Evolutionary conservation across 371 early-diverging fungal genomes (phyloP).

Genomic region (Mucor racemosus): DNA sequence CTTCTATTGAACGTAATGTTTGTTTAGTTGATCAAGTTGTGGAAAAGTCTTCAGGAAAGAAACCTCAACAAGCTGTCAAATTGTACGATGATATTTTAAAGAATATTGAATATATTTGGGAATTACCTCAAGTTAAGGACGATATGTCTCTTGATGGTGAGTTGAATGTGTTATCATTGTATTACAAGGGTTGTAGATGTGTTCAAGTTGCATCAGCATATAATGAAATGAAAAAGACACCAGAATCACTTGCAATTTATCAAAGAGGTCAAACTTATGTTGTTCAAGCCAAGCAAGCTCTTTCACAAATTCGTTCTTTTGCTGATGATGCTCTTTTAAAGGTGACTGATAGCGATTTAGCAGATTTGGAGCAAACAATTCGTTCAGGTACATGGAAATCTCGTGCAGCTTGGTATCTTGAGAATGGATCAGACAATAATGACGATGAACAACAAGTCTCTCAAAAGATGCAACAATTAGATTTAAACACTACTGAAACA

Average conservation of each 20-base stretch:
- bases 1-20: conserved; percentile 63
- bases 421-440: conserved; percentile 46
- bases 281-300: conserved; percentile 50
- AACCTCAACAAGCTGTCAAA: conserved; percentile 68
- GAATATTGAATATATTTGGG: conserved; percentile 60
- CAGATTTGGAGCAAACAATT: conserved; percentile 52
- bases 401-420: conserved; percentile 63
- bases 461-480: conserved; percentile 49
- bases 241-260: conserved; percentile 68
- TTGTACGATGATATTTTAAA: conserved; percentile 69
- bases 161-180: conserved; percentile 55
- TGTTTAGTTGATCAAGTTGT: conserved; percentile 39
- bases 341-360: conserved; percentile 48
- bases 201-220: conserved; percentile 62
- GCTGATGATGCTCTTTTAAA: conserved; percentile 43
- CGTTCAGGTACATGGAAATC: conserved; percentile 60
- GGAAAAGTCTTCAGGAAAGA: neutral
- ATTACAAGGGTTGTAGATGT: conserved; percentile 55
- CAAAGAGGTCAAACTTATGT: conserved; percentile 64
- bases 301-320: conserved; percentile 39
- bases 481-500: conserved; percentile 40
- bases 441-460: conserved; percentile 27
- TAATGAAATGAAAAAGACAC: conserved; percentile 45
- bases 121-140: conserved; percentile 56
- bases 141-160: conserved; percentile 57